These are phyloP conservation scores for Mycosphaerelloides madeirae DNA, from an alignment of 2,329 filamentous ascomycete genomes.

Conservation along the genomic window DNA sequence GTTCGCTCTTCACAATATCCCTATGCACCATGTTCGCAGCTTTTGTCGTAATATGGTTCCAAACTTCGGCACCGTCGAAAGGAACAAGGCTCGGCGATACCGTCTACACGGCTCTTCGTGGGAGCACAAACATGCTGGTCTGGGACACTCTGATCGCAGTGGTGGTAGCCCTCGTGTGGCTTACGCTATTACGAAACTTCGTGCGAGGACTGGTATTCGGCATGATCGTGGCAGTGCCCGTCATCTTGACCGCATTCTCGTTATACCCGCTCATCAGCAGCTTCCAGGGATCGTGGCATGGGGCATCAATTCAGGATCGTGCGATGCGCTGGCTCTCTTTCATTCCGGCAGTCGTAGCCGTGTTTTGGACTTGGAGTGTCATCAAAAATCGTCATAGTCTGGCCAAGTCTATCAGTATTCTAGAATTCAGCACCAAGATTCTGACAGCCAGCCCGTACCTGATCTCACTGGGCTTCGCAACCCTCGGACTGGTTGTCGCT, in stretches of 20 bases:
- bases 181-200: constrained; percentile 81
- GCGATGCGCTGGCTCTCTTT: constrained; percentile 84
- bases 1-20: constrained; percentile 80
- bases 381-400: constrained; percentile 75
- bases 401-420: constrained; percentile 75
- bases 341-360: constrained; percentile 66
- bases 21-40: constrained; percentile 81
- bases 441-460: constrained; percentile 79
- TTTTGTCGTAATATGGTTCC: constrained; percentile 82
- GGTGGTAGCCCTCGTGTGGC: constrained; percentile 82
- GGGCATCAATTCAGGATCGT: constrained; percentile 75
- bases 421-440: constrained; percentile 89
- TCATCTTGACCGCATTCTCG: constrained; percentile 82
- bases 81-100: constrained; percentile 81
- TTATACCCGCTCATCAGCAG: constrained; percentile 88
- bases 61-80: constrained; percentile 67
- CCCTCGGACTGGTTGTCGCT: constrained; percentile 67
- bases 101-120: constrained; percentile 82
- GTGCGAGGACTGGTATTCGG: constrained; percentile 76
- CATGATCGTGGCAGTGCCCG: constrained; percentile 77
- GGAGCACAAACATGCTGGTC: constrained; percentile 82
- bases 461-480: constrained; percentile 74
- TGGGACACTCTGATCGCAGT: constrained; percentile 89
- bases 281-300: constrained; percentile 71
- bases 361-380: constrained; percentile 79